These are phyloP conservation scores for Pleurotus giganteus DNA, from an alignment of 768 basidiomycete species.

Conservation along the genomic window DNA sequence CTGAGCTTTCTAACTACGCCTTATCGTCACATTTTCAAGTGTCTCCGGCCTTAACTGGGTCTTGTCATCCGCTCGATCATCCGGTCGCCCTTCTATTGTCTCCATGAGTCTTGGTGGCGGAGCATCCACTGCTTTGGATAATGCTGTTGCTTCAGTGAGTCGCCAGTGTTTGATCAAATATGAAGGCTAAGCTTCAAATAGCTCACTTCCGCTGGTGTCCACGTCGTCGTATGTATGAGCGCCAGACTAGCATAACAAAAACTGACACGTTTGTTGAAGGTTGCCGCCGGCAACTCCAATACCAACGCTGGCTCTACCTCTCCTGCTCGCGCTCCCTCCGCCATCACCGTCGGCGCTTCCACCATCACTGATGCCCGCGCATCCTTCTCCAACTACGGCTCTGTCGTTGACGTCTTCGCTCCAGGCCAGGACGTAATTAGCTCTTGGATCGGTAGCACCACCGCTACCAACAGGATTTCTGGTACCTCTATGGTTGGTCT, in stretches of 20 bases:
- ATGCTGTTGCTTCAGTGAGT: slow-evolving; percentile 27
- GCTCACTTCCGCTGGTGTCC: slow-evolving; percentile 27
- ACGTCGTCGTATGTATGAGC: slow-evolving; percentile 21
- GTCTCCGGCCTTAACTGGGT: slow-evolving; percentile 34
- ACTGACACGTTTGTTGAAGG: not conserved
- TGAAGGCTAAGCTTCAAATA: slow-evolving; percentile 8
- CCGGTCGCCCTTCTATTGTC: slow-evolving; percentile 30
- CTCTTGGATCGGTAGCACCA: slow-evolving; percentile 26
- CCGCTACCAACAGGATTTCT: slow-evolving; percentile 21
- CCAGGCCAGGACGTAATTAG: slow-evolving; percentile 33
- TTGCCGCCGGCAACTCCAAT: slow-evolving; percentile 35
- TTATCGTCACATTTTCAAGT: slow-evolving; percentile 11
- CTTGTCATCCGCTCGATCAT: slow-evolving; percentile 13
- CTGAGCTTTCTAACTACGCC: not conserved
- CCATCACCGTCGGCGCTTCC: slow-evolving; percentile 39
- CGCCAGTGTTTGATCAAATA: no score
- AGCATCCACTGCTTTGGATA: slow-evolving; percentile 24
- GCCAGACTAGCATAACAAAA: not conserved
- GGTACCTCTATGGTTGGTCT: slow-evolving; percentile 25
- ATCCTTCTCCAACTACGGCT: slow-evolving; percentile 38
- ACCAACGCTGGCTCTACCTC: slow-evolving; percentile 27
- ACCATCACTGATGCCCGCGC: slow-evolving; percentile 32
- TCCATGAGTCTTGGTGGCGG: slow-evolving; percentile 35
- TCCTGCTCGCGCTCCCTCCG: slow-evolving; percentile 33
- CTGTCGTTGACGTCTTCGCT: slow-evolving; percentile 38